A percentile compares a stretch with the other conserved stretches of the same genome.
These are phyloP conservation scores for Calcarisporium arbuscula DNA, from an alignment of 2,329 filamentous ascomycete species.

Conservation along the genomic window DNA sequence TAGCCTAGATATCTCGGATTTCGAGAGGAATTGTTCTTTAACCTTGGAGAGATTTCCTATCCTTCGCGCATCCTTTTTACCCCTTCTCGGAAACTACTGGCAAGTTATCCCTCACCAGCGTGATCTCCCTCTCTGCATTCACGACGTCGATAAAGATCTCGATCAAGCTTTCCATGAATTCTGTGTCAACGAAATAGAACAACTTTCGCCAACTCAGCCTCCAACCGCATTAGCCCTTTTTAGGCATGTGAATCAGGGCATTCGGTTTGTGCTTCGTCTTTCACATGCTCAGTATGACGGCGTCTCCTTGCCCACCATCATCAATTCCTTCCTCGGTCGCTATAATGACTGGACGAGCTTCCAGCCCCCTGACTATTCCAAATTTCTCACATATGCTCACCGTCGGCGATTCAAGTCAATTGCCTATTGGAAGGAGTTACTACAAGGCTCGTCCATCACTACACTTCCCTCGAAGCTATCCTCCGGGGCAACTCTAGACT, in stretches of 20 bases:
- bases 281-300: slow-evolving; percentile 45
- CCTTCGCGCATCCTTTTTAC: slow-evolving; percentile 15
- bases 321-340: slow-evolving; percentile 27
- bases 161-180: slow-evolving; percentile 9
- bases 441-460: slow-evolving; percentile 26
- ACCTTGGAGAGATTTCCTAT: slow-evolving; percentile 14
- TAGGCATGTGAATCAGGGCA: slow-evolving; percentile 10
- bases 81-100: slow-evolving; percentile 11
- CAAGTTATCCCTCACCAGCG: slow-evolving; percentile 14
- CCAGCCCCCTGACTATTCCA: slow-evolving; percentile 16
- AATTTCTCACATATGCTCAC: slow-evolving; percentile 4
- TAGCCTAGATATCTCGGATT: slow-evolving; percentile 10
- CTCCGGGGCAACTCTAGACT: neutral
- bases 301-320: slow-evolving; percentile 33
- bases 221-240: slow-evolving; percentile 13
- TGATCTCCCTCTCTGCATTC: slow-evolving; percentile 6
- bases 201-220: slow-evolving; percentile 4
- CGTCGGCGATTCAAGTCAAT: slow-evolving; percentile 2
- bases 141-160: slow-evolving; percentile 9
- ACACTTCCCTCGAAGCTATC: slow-evolving; percentile 8
- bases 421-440: slow-evolving; percentile 37
- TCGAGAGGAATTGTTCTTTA: slow-evolving; percentile 11
- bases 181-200: slow-evolving; percentile 6
- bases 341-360: slow-evolving; percentile 23
- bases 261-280: slow-evolving; percentile 19